These are phyloP conservation scores for Nemania bipapillata DNA, from an alignment of 2,329 filamentous ascomycete species.

Conservation along the genomic window DNA sequence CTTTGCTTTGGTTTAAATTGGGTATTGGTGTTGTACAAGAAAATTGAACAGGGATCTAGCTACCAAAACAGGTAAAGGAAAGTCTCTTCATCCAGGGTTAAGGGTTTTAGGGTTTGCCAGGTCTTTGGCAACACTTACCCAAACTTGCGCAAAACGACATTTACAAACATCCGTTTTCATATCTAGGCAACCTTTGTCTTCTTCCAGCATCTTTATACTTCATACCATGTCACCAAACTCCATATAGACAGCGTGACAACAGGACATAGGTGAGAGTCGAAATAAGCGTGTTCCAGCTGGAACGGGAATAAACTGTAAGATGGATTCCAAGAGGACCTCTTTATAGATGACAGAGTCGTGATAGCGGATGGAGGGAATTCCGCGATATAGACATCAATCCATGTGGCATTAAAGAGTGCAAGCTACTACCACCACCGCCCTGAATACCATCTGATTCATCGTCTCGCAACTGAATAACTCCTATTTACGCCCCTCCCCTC, in stretches of 20 bases:
- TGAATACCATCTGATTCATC: conserved; percentile 33
- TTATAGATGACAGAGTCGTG: conserved; percentile 20
- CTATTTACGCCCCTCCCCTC: conserved; percentile 31
- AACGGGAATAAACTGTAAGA: neutral
- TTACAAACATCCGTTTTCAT: neutral
- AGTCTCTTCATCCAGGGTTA: conserved; percentile 27
- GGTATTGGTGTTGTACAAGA: conserved; percentile 18
- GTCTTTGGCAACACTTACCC: neutral
- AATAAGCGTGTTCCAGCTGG: neutral
- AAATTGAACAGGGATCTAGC: conserved; percentile 19
- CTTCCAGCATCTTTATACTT: neutral
- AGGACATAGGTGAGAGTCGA: neutral
- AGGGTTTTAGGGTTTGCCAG: neutral
- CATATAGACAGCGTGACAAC: conserved; percentile 7
- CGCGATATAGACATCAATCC: conserved; percentile 35
- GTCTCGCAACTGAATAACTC: conserved; percentile 32
- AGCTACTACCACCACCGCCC: conserved; percentile 35
- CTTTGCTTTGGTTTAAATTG: neutral
- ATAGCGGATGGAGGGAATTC: conserved; percentile 27
- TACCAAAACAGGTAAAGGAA: conserved; percentile 17
- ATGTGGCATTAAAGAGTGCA: conserved; percentile 45
- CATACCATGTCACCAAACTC: neutral
- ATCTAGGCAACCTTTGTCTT: neutral
- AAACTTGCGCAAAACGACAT: neutral
- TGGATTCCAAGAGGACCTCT: neutral